Base-by-base conservation (phyloP, 148 eudicot genomes). In the Bassia scoparia region DNA sequence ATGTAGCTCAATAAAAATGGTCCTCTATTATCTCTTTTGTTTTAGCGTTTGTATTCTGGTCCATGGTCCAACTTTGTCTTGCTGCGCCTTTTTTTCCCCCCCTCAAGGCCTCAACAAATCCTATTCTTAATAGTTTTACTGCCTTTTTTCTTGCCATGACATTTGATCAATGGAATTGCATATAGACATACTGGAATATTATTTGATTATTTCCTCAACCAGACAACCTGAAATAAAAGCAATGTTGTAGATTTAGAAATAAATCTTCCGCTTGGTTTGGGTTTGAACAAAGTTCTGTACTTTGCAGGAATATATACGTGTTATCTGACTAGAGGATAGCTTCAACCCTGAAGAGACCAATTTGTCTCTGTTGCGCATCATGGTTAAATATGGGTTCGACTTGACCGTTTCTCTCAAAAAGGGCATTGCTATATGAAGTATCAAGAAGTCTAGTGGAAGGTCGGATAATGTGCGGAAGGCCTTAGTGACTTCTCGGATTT, bases 291-390 rank as follows among this genome's bases (percentile, higher is more conserved):
- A 23, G 7, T 33, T 35, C 23, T 63, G 8, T 35, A 50, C 18
- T 54, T 37, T 74, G 77, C 70, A 74, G 70, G 71, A 14, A 48
- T 74, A 27, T 37, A n/a, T n/a, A n/a, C n/a, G n/a, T n/a, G 12
- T 54, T 61, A 26, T 18, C 43, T 34, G 61, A 11, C 53, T 21
- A 63, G 17, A 63, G 64, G 58, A 62, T 74, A 34, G 70, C 76
- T 63, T 63, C 70, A 41, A 41, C 60, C 37, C 56, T 48, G 23
- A 52, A 62, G 76, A 37, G 63, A 37, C 24, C 49, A 52, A 52
- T 27, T 8, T 71, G 17, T 43, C 67, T 44, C 55, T 50, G 29
- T 52, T 53, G 62, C 30, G 34, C 30, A 31, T 64, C 38, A 7
- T 41, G 46, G 64, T 12, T 37, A 41, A 49, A 34, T 5, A 46